Base-by-base conservation (phyloP, 768 basidiomycete species). In the Serpula lacrymans region DNA sequence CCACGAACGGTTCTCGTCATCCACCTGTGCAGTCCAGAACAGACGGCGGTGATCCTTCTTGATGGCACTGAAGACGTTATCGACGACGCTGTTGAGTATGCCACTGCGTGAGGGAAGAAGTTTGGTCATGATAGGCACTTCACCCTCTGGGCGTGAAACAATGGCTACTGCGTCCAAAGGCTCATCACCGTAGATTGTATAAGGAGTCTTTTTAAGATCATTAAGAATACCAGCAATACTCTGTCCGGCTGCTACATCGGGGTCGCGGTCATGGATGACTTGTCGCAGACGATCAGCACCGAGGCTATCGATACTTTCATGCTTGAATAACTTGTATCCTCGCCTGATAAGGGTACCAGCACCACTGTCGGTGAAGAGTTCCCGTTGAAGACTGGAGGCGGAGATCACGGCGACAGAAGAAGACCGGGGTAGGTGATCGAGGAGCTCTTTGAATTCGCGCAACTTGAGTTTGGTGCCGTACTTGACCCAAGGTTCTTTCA, bases 401-500 rank as follows among this genome's bases (percentile, higher is more conserved):
- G 89, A 90, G 67, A 99, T 99, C 67, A 99, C 92, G 51, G 96
- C 95, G 37, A 99, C 96, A 27, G 94, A 97, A 13, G 95, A 96
- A 3, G 96, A 88, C 43, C 96, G 93, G 12, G 96, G 96, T 48
- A 98, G 90, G 68, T 94, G 86, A 59, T 98, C 96, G 31, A 99
- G 80, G 39, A 99, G 83, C 57, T 98, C 96, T 69, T 99, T 99
- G 76, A 99, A 97, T 64, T 98, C 95, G 49, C 96, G 86, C 42
- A 99, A 77, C 69, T 98, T 98, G 63, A 99, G 88, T 66, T 99
- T 99, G 49, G 95, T 98, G 46, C 95, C 96, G 60, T 82, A 97
- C 62, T 96, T 96, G 64, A 99, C 95, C 96, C 96, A 99, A 5
- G 93, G 78, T 66, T 98, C 88, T 57, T 93, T 94, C 93, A 98